phyloP scores from a whole-genome alignment of 2,329 filamentous ascomycete genomes.

The Verticillium albo-atrum region DNA sequence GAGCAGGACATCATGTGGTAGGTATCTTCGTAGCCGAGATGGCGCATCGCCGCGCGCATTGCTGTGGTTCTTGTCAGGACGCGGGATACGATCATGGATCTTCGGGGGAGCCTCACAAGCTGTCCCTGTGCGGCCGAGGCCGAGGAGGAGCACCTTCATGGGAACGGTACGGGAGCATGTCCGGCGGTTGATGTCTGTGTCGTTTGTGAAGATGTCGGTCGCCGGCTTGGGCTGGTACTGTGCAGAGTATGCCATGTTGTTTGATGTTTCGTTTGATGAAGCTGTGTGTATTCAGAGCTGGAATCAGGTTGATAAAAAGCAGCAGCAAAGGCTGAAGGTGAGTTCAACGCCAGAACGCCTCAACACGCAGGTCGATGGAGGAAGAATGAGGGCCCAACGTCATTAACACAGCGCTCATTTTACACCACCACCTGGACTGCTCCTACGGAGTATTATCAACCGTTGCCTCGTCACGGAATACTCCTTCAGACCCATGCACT shows the following conservation, averaged over 20 bases:
- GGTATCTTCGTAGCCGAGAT: conserved; percentile 30
- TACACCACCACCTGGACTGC: neutral
- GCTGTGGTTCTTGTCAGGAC: conserved; percentile 15
- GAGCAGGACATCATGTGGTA: conserved; percentile 25
- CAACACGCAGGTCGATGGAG: neutral
- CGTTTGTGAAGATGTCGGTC: conserved; percentile 58
- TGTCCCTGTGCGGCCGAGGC: conserved; percentile 66
- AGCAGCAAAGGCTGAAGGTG: neutral
- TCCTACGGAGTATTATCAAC: neutral
- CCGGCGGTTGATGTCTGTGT: conserved; percentile 64
- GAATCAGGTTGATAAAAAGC: too few species aligned
- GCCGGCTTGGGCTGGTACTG: conserved; percentile 30
- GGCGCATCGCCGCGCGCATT: conserved; percentile 25
- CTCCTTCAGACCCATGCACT: neutral
- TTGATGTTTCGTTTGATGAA: neutral
- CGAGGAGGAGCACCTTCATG: conserved; percentile 68
- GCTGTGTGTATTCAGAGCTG: too few species aligned
- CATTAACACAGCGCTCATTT: neutral
- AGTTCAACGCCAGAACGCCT: too few species aligned
- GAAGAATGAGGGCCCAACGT: neutral
- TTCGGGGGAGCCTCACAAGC: conserved; percentile 48
- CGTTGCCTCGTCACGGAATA: neutral
- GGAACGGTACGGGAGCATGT: conserved; percentile 62
- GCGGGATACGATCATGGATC: neutral
- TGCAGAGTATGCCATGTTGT: neutral